Evolutionary conservation across 2,329 filamentous ascomycete genomes (phyloP).

Genomic region (Dactylellina sp.): DNA sequence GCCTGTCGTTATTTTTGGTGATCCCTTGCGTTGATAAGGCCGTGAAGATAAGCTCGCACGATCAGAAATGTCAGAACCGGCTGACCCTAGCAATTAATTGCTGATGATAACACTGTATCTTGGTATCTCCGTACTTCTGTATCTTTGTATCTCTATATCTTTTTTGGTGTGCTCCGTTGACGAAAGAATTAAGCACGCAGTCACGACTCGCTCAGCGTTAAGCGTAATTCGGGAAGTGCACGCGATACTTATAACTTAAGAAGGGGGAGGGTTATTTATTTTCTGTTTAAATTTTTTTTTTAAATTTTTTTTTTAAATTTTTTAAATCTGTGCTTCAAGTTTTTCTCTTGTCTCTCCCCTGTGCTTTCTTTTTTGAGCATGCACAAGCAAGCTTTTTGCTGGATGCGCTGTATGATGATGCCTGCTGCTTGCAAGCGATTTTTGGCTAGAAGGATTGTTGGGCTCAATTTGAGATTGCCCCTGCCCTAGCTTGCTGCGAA

Average conservation of each 20-base stretch:
- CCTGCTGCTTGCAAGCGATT: constrained; percentile 49
- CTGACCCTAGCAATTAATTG: constrained; percentile 17
- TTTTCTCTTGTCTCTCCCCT: constrained; percentile 11
- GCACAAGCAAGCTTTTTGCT: constrained; percentile 27
- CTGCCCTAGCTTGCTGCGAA: constrained; percentile 6
- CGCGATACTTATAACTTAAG: constrained; percentile 52
- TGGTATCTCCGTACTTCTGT: too few species aligned
- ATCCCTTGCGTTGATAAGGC: constrained; percentile 54
- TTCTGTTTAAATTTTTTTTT: too few species aligned
- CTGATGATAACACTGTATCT: constrained; percentile 23
- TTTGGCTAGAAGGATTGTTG: constrained; percentile 48
- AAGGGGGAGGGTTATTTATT: too few species aligned
- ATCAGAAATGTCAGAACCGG: constrained; percentile 36
- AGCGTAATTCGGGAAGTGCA: constrained; percentile 51
- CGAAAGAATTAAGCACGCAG: background rate
- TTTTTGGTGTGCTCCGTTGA: background rate
- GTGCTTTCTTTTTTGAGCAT: constrained; percentile 29
- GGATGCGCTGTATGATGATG: constrained; percentile 21
- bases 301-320: too few species aligned
- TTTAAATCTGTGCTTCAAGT: constrained; percentile 18
- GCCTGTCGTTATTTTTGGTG: constrained; percentile 55
- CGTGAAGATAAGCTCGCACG: constrained; percentile 54
- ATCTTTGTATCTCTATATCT: too few species aligned
- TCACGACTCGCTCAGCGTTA: constrained; percentile 6
- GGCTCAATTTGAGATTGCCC: constrained; percentile 15